phyloP scores from a whole-genome alignment of 164 flowering plant genomes.

The Echeveria elegans region DNA sequence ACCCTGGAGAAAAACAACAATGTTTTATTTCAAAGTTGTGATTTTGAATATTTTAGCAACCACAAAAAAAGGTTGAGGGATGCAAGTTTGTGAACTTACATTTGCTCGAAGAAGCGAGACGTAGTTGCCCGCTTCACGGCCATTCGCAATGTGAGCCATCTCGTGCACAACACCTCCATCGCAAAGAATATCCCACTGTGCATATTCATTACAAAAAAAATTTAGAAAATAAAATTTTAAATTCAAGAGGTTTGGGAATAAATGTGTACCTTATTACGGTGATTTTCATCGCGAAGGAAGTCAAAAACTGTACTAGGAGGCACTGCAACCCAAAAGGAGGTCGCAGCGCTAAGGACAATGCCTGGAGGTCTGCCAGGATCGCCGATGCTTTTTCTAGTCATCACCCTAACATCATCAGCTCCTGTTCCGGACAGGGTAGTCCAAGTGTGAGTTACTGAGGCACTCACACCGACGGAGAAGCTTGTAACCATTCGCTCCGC shows the following conservation, averaged over 20 bases:
- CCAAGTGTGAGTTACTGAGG: slow-evolving; percentile 76
- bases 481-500: slow-evolving; percentile 83
- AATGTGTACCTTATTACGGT: slow-evolving; percentile 55
- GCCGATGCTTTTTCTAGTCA: slow-evolving; percentile 72
- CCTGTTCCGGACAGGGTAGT: slow-evolving; percentile 63
- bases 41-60: too few relatives aligned
- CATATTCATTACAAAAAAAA: background rate
- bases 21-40: too few relatives aligned
- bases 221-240: background rate
- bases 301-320: slow-evolving; percentile 57
- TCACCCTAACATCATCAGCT: slow-evolving; percentile 68
- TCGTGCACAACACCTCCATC: slow-evolving; percentile 72
- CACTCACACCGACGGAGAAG: slow-evolving; percentile 74
- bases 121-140: slow-evolving; percentile 69
- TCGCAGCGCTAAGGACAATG: slow-evolving; percentile 75
- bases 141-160: slow-evolving; percentile 78
- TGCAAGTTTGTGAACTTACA: slow-evolving; percentile 25
- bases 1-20: slow-evolving; percentile 24
- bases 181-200: slow-evolving; percentile 82
- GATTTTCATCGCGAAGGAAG: slow-evolving; percentile 65
- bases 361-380: slow-evolving; percentile 89
- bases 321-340: slow-evolving; percentile 81
- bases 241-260: background rate
- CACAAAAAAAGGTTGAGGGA: background rate
- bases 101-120: slow-evolving; percentile 68